Percentiles rank a stretch among this genome's conserved stretches.
Evolutionary conservation across 73 alveolate species (phyloP).

Genomic region (Paramecium sexaurelia): DNA sequence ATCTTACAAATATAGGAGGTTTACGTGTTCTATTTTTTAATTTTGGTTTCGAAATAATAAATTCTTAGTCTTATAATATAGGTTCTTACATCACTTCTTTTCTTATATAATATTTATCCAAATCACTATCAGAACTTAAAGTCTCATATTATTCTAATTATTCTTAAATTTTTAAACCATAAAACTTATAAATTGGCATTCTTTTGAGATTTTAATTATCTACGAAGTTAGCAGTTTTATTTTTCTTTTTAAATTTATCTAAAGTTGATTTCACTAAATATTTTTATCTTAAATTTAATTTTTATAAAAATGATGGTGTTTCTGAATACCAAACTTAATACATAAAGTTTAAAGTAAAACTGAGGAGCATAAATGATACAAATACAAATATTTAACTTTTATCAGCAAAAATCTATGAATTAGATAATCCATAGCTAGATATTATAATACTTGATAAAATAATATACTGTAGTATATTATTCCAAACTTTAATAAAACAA

Average conservation of each 20-base stretch:
- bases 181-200: slow-evolving; percentile 4
- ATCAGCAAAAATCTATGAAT: neutral
- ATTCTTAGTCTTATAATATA: neutral
- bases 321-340: neutral
- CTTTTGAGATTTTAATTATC: neutral
- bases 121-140: neutral
- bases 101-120: neutral
- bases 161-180: neutral
- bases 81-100: neutral
- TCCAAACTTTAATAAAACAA: neutral
- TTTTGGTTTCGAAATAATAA: neutral
- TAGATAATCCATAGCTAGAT: neutral
- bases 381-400: neutral
- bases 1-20: neutral
- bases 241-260: neutral
- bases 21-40: neutral
- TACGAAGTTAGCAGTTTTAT: neutral
- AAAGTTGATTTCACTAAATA: neutral
- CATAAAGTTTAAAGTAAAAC: neutral
- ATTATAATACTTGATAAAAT: neutral
- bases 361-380: neutral
- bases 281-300: neutral
- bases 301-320: neutral
- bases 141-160: neutral
- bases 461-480: neutral